Percentiles rank a stretch among this genome's conserved stretches.
phyloP scores from a whole-genome alignment of 805 yeast species.

The Wickerhamia fluorescens region DNA sequence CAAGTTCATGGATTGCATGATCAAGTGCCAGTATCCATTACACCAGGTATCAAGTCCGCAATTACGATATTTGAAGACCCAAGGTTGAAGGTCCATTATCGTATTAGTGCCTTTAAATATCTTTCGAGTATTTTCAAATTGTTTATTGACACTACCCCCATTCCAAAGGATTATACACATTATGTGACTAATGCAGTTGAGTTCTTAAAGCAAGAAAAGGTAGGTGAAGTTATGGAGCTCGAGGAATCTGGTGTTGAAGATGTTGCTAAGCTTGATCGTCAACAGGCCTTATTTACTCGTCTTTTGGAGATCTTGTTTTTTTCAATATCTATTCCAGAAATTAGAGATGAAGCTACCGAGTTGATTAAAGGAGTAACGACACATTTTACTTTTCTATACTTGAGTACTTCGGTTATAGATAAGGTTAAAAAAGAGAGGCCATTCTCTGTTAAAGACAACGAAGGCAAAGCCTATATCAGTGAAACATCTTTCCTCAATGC shows the following conservation, averaged over 20 bases:
- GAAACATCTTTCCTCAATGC: constrained; percentile 70
- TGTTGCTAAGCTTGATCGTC: constrained; percentile 43
- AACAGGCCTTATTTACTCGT: constrained; percentile 58
- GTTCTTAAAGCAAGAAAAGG: constrained; percentile 33
- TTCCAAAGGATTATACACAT: constrained; percentile 37
- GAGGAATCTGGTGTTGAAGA: constrained; percentile 42
- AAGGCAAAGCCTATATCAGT: constrained; percentile 64
- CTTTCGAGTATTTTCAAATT: constrained; percentile 59
- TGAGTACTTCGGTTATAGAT: constrained; percentile 66
- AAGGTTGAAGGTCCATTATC: constrained; percentile 54
- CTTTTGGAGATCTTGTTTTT: constrained; percentile 67
- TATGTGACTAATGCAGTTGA: constrained; percentile 46
- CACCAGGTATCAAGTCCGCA: constrained; percentile 80
- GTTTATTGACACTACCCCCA: constrained; percentile 50
- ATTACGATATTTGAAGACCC: constrained; percentile 67
- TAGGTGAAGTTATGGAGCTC: constrained; percentile 22
- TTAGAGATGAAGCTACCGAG: constrained; percentile 56
- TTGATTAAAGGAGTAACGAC: constrained; percentile 63
- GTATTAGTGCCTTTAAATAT: constrained; percentile 72
- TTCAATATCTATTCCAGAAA: constrained; percentile 68
- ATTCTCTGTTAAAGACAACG: constrained; percentile 71
- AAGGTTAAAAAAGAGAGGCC: constrained; percentile 60
- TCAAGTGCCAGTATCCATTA: constrained; percentile 62
- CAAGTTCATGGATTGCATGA: constrained; percentile 59
- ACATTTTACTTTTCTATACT: constrained; percentile 72